These are phyloP conservation scores for Coniochaeta ligniaria DNA, from an alignment of 2,329 filamentous ascomycete species.

Conservation along the genomic window DNA sequence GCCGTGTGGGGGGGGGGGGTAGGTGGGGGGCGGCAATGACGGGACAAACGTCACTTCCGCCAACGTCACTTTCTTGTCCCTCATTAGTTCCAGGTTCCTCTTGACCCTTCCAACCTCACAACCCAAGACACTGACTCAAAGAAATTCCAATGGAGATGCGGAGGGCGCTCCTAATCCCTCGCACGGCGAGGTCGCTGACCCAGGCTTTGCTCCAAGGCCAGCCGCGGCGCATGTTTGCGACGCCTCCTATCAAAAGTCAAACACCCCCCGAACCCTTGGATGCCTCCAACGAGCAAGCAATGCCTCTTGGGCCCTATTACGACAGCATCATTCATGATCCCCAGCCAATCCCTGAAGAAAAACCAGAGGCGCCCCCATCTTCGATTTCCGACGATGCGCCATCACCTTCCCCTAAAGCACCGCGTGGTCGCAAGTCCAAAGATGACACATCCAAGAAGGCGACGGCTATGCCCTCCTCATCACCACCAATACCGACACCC, in stretches of 20 bases:
- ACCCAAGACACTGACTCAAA: background rate
- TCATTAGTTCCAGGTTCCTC: too few relatives aligned
- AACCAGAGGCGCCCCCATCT: constrained; percentile 36
- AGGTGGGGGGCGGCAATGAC: background rate
- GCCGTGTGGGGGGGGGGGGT: background rate
- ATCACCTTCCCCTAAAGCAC: constrained; percentile 4
- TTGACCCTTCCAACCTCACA: background rate
- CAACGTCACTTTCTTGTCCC: background rate
- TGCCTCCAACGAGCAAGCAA: constrained; percentile 28
- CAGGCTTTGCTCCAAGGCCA: constrained; percentile 8
- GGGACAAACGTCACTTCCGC: background rate
- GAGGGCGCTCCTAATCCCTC: constrained; percentile 11
- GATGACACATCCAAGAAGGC: constrained; percentile 8
- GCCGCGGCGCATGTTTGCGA: constrained; percentile 14
- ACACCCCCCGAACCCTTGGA: constrained; percentile 17
- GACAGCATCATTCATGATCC: constrained; percentile 45
- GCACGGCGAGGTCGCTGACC: constrained; percentile 7
- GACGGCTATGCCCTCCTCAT: constrained; percentile 22
- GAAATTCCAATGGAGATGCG: constrained; percentile 10
- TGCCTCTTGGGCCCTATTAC: constrained; percentile 52
- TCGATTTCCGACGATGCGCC: constrained; percentile 23
- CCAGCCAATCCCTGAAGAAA: constrained; percentile 29
- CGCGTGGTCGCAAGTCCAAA: constrained; percentile 15
- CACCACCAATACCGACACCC: constrained; percentile 25
- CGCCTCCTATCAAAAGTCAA: constrained; percentile 16